Percentiles rank a stretch among this genome's conserved stretches.
phyloP scores from a whole-genome alignment of 352 stramenopile species.

The Phytophthora cryptogea region DNA sequence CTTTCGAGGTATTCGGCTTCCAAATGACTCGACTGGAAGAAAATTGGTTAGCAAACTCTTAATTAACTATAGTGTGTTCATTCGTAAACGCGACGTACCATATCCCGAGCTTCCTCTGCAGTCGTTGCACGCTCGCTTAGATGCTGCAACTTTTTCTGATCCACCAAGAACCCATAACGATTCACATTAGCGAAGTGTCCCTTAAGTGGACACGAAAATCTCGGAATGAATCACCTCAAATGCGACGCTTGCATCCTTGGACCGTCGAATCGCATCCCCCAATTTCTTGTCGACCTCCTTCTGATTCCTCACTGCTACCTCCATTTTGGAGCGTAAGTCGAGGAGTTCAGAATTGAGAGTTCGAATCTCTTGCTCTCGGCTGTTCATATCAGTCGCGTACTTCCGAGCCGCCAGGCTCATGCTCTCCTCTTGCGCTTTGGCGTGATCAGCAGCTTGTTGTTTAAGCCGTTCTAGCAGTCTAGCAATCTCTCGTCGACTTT shows the following conservation, averaged over 20 bases:
- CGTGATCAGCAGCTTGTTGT: constrained; percentile 48
- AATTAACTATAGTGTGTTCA: not conserved
- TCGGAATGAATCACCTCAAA: constrained; percentile 45
- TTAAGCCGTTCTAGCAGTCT: constrained; percentile 63
- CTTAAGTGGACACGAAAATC: not conserved
- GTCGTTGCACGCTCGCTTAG: constrained; percentile 49
- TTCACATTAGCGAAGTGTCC: not conserved
- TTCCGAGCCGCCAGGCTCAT: constrained; percentile 34
- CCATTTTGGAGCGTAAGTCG: constrained; percentile 60
- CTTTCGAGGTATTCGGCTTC: constrained; percentile 55
- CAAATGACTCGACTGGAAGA: constrained; percentile 40
- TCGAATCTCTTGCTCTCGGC: constrained; percentile 57
- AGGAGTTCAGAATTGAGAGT: constrained; percentile 50
- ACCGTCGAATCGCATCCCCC: constrained; percentile 36
- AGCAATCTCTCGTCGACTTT: constrained; percentile 71
- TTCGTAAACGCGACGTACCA: constrained; percentile 32
- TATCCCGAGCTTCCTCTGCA: constrained; percentile 64
- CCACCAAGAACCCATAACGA: not conserved
- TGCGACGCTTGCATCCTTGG: constrained; percentile 42
- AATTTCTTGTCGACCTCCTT: constrained; percentile 63
- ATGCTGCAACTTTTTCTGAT: constrained; percentile 52
- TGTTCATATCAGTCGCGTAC: constrained; percentile 46
- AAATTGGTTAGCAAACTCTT: constrained; percentile 1
- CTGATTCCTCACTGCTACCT: constrained; percentile 46
- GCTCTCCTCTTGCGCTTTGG: constrained; percentile 56